A percentile compares a stretch with the other conserved stretches of the same genome.
These are phyloP conservation scores for Neonectria sp. DNA, from an alignment of 2,329 filamentous ascomycete species.

Conservation along the genomic window DNA sequence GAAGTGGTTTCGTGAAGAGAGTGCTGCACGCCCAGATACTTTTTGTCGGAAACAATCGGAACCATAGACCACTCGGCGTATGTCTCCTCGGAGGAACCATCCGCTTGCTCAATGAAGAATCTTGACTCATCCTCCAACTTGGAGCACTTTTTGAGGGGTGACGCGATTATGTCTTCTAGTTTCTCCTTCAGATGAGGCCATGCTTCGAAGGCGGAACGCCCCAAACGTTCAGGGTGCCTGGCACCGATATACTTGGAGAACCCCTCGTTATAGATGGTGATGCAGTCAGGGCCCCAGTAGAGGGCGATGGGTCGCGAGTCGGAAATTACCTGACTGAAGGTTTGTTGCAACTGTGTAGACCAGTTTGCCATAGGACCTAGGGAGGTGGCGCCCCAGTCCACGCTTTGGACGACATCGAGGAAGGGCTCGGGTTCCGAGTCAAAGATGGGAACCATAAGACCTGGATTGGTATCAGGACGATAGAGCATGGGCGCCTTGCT, in stretches of 20 bases:
- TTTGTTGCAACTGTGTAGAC: constrained; percentile 63
- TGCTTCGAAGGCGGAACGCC: constrained; percentile 70
- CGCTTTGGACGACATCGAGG: constrained; percentile 56
- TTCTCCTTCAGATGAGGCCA: constrained; percentile 70
- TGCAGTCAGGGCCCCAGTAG: constrained; percentile 75
- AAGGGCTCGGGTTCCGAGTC: constrained; percentile 56
- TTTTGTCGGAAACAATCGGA: constrained; percentile 60
- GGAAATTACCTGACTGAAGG: constrained; percentile 60
- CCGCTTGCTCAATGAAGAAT: constrained; percentile 61
- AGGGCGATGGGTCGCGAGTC: constrained; percentile 68
- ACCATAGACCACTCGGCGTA: constrained; percentile 65
- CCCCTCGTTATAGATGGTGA: constrained; percentile 78
- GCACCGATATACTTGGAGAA: constrained; percentile 75
- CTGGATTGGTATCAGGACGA: constrained; percentile 51
- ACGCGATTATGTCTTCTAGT: constrained; percentile 52
- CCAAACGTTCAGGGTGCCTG: constrained; percentile 75
- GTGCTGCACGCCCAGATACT: constrained; percentile 63
- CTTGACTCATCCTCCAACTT: constrained; percentile 61
- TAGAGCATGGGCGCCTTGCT: constrained; percentile 48
- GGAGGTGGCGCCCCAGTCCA: constrained; percentile 64
- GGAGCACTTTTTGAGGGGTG: constrained; percentile 49
- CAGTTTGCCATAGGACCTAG: constrained; percentile 64
- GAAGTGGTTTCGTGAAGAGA: constrained; percentile 64
- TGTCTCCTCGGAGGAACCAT: constrained; percentile 61
- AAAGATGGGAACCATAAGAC: constrained; percentile 53